A percentile compares a stretch with the other conserved stretches of the same genome.
Conservation (phyloP, 176 grass and related monocot genomes). For the Musa acuminata region DNA sequence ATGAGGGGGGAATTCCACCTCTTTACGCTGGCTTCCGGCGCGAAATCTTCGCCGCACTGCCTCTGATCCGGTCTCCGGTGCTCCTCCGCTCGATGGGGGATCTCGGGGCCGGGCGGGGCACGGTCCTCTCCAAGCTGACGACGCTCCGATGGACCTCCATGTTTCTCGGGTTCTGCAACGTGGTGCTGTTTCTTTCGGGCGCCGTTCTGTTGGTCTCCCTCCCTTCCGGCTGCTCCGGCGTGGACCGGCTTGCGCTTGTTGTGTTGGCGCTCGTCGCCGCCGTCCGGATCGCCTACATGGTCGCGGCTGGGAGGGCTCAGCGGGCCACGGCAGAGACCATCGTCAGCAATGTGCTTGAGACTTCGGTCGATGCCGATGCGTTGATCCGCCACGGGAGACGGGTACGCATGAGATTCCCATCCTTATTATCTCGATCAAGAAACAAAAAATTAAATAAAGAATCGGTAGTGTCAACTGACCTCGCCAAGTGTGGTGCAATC, state of each 20-base stretch:
- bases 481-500: not conserved
- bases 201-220: constrained; percentile 5
- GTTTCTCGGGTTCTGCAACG: constrained; percentile 19
- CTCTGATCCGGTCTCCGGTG: not conserved
- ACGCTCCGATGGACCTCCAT: constrained; percentile 8
- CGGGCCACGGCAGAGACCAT: constrained; percentile 15
- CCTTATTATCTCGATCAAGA: not conserved
- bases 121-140: constrained; percentile 2
- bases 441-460: not conserved
- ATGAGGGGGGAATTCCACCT: not conserved
- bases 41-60: not conserved
- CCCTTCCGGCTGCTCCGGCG: constrained; percentile 12
- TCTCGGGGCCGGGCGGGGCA: not conserved
- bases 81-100: constrained; percentile 3
- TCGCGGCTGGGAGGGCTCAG: constrained; percentile 14
- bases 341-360: constrained; percentile 1
- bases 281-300: constrained; percentile 28
- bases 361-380: constrained; percentile 6
- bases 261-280: constrained; percentile 1
- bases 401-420: constrained; percentile 1
- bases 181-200: not conserved
- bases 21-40: not conserved
- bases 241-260: not conserved
- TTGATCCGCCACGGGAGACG: constrained; percentile 16
- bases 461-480: no score